Evolutionary conservation across 805 yeast species (phyloP).

Genomic region (Candida ovalis): DNA sequence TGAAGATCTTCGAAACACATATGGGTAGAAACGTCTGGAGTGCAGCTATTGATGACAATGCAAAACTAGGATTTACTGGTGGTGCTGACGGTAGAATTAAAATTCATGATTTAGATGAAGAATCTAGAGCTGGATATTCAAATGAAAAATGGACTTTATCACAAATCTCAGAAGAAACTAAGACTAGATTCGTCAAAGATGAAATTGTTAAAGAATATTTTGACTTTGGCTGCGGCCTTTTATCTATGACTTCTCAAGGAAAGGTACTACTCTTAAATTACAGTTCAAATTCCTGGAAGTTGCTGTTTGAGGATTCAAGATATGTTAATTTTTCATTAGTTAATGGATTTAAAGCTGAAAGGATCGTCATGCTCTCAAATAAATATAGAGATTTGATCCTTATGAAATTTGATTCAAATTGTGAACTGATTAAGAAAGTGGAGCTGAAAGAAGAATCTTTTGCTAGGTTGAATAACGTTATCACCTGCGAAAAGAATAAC

Average conservation of each 20-base stretch:
- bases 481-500: conserved; percentile 30
- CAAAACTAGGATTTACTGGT: conserved; percentile 66
- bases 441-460: conserved; percentile 32
- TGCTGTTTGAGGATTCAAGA: conserved; percentile 23
- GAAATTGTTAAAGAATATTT: conserved; percentile 63
- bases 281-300: conserved; percentile 25
- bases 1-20: conserved; percentile 61
- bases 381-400: conserved; percentile 41
- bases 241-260: conserved; percentile 61
- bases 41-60: conserved; percentile 47
- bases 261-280: conserved; percentile 37
- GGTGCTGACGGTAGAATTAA: conserved; percentile 91
- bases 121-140: conserved; percentile 29
- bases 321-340: conserved; percentile 27
- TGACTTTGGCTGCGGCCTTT: conserved; percentile 41
- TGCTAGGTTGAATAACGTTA: conserved; percentile 44
- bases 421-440: conserved; percentile 26
- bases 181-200: conserved; percentile 32
- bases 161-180: conserved; percentile 31
- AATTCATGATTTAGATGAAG: conserved; percentile 48
- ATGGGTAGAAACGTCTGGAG: conserved; percentile 89
- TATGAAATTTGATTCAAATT: conserved; percentile 37
- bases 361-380: conserved; percentile 26
- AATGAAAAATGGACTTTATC: conserved; percentile 28
- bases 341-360: conserved; percentile 17